phyloP scores from a whole-genome alignment of 805 yeast genomes.

The Candida ortonii region DNA sequence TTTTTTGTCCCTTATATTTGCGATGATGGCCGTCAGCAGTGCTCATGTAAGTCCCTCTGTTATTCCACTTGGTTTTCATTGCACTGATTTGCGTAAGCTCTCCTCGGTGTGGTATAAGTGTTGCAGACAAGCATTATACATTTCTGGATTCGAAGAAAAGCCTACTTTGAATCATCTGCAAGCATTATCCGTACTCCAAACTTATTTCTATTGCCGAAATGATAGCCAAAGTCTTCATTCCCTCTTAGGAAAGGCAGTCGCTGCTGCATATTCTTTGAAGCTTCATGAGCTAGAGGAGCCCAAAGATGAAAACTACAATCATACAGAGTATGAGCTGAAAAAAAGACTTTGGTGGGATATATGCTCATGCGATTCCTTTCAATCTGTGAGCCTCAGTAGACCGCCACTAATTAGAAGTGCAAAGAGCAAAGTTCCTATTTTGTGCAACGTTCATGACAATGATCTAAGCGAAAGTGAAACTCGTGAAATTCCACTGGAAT shows the following conservation, averaged over 20 bases:
- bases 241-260: slow-evolving; percentile 12
- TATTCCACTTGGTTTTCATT: slow-evolving; percentile 2
- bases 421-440: slow-evolving; percentile 30
- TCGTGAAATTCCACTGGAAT: slow-evolving; percentile 6
- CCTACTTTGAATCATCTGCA: slow-evolving; percentile 16
- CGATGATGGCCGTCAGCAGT: slow-evolving; percentile 13
- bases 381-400: slow-evolving; percentile 14
- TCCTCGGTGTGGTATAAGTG: slow-evolving; percentile 15
- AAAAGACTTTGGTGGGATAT: slow-evolving; percentile 30
- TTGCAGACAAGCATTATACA: slow-evolving; percentile 12
- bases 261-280: slow-evolving; percentile 12
- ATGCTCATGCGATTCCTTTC: slow-evolving; percentile 21
- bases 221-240: slow-evolving; percentile 17
- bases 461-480: slow-evolving; percentile 19
- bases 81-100: slow-evolving; percentile 9
- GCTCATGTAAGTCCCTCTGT: slow-evolving; percentile 5
- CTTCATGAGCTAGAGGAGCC: slow-evolving; percentile 8
- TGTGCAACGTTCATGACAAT: slow-evolving; percentile 32
- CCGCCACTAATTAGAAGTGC: slow-evolving; percentile 20
- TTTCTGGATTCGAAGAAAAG: slow-evolving; percentile 9
- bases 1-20: slow-evolving; percentile 10
- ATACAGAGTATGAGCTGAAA: slow-evolving; percentile 26
- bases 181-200: slow-evolving; percentile 15
- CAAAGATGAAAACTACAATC: slow-evolving; percentile 4
- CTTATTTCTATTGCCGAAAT: slow-evolving; percentile 15